Base-by-base conservation (phyloP, 2,329 filamentous ascomycete species). In the Cordyceps pruinosa region DNA sequence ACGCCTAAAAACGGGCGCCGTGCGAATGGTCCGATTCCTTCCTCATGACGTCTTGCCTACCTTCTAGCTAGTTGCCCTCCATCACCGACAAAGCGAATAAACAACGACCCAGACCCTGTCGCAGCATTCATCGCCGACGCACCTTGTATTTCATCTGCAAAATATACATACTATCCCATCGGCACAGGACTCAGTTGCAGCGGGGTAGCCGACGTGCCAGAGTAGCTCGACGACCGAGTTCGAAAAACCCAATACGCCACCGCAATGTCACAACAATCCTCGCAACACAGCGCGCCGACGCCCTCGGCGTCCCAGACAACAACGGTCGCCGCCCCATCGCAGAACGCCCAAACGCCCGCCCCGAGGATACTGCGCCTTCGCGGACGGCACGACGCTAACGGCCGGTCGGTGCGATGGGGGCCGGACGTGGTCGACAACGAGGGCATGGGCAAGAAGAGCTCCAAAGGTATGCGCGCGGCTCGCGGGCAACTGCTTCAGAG, bases 381-480 rank as follows among this genome's bases (percentile, higher is more conserved):
- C 42, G 82, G 81, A 45, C 75, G 74, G 1, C 74, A 77, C 57
- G 65, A 68, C 15, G 65, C 74, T 0, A 72, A 73, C 26, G 71
- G 76, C 19, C 79, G 86, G 53, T 84, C 84, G 49, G 94, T 99
- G 57, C 86, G 89, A 71, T 99, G 94, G 94, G 90, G 90, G 7
- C 89, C 94, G 67, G 88, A 90, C 66, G 92, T 97, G 7, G 79
- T 99, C 3, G 92, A 99, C 73, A 99, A 99, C 68, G 94, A 99
- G 73, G 90, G 90, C 4, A 81, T 97, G 71, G 91, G 91, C 8
- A 89, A 89, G 73, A 99, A 97, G 76, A 93, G 85, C 62, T 96
- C 90, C 19, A 99, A 99, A 83, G 89, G 90, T 93, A 71, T 34
- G 72, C n/a, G n/a, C n/a, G n/a, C n/a, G n/a, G n/a, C n/a, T n/a